Percentiles rank a stretch among this genome's conserved stretches.
Evolutionary conservation across 345 rosid genomes (phyloP).

Genomic region (Eucalyptus tenuipes): DNA sequence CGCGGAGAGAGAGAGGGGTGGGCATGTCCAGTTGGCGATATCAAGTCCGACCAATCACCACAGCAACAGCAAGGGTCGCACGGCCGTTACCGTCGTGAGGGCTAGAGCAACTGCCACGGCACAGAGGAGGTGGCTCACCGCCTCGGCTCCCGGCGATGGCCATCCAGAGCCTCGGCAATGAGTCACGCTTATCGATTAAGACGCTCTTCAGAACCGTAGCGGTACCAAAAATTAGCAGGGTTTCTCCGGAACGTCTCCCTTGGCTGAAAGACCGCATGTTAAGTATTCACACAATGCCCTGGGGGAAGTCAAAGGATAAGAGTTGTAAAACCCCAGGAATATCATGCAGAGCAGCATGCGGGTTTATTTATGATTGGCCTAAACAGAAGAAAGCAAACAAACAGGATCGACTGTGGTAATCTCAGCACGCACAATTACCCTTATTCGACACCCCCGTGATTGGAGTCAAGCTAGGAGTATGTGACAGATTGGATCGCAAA

Average conservation of each 20-base stretch:
- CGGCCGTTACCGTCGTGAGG: neutral
- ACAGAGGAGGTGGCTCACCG: neutral
- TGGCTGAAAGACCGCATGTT: neutral
- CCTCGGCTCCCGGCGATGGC: neutral
- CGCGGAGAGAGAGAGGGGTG: neutral
- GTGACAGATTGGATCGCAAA: neutral
- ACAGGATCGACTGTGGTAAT: neutral
- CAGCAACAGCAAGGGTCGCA: neutral
- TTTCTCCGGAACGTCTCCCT: neutral
- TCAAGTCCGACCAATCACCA: neutral
- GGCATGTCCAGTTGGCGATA: neutral
- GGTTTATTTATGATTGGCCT: neutral
- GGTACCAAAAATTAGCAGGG: neutral
- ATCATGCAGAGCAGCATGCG: neutral
- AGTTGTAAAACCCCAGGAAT: neutral
- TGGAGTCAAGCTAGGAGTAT: neutral
- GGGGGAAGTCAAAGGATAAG: neutral
- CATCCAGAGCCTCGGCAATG: neutral
- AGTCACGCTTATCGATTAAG: neutral
- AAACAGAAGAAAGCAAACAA: neutral
- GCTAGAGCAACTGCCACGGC: accelerated
- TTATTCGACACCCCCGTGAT: neutral
- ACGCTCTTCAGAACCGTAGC: neutral
- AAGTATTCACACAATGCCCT: neutral
- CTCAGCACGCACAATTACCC: neutral